Base-by-base conservation (phyloP, 2,329 filamentous ascomycete species). In the Ophiocordyceps robertsii region DNA sequence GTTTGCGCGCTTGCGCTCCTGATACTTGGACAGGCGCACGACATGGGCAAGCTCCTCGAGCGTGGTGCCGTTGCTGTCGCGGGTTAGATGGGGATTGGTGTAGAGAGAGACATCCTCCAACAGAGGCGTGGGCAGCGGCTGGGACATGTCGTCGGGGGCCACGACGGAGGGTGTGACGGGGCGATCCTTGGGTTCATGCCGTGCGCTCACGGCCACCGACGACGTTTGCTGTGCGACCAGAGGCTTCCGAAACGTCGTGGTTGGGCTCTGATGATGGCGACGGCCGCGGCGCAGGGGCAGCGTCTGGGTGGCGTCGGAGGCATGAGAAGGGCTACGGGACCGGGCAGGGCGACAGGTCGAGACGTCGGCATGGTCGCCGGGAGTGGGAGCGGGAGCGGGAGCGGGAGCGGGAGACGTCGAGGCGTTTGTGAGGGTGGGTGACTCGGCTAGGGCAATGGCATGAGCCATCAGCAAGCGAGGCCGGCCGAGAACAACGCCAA, bases 1-100 rank as follows among this genome's bases (percentile, higher is more conserved):
- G 56, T 82, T 80, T 49, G 75, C 71, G 63, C 83, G 77, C 69
- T 85, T 84, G 68, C 82, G 82, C 69, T 86, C 81, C 63, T 90
- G 84, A 59, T 88, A 87, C 54, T 80, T 83, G 57, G 83, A 83
- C 47, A 88, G 68, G 47, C 83, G 78, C 49, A 87, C 82, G 53
- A 89, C 64, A 59, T 88, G 83, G 41, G 83, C 83, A 50, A 90
- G 74, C 61, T 89, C 83, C 54, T 84, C 78, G 47, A 90, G 68
- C 13, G 80, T 82, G 38, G 82, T 85, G 45, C 76, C 74, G 38
- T 82, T 76, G 41, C 69, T 70, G 47, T 82, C 75, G 32, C 73
- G 69, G 39, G 73, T 68, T 43, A 81, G 59, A 49, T 73, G 70
- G 13, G 73, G 63, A 56, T 82, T 82, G 38, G 73, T 70, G 59